Evolutionary conservation across 2,329 filamentous ascomycete genomes (phyloP), one percentile per base, ranked within the genome.

Genomic region (Colletotrichum sidae): DNA sequence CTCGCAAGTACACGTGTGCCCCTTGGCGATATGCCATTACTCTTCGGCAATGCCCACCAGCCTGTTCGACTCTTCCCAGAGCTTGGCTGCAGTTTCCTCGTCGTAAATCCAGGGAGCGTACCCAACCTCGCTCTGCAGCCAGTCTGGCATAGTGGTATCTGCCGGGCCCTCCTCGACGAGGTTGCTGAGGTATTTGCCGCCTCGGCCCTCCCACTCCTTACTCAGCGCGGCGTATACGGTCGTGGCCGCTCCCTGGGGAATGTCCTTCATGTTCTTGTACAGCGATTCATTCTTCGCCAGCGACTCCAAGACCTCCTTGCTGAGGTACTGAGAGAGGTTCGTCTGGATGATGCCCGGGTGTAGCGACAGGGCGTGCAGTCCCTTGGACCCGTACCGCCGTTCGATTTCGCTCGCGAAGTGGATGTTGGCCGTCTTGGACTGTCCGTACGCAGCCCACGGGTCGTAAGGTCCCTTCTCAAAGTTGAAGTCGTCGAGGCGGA

Each of bases 351-450:
- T 73, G 5, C 83, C 83, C 0, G 82, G 83, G 60, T 83, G 79
- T 1, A 85, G 59, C 17, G 76, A 77, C 13, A 75, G 71, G 1
- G 74, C 81, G 56, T 82, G 81, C 0, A 85, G 65, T 8, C 80
- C 78, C 10, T 71, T 62, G 1, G 69, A 33, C 3, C 77, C 65
- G 2, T 57, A 65, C 0, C 61, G 61, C 4, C 39, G 12, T 7
- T 67, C 65, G n/a, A 55, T 15, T 34, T 65, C 65, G 6, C 58
- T 65, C 0, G 84, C 79, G 45, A 83, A 79, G 68, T 79, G 83
- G 12, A 86, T 77, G 53, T 83, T 84, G 8, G 85, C 84, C 0
- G 79, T 77, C 67, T 88, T 88, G 46, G 77, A 76, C 67, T 84
- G 80, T 0, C 75, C 80, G 61, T 87, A 88, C 0, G 81, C 75